Evolutionary conservation across 148 eudicot species (phyloP).

Genomic region (Heliosperma pusillum): DNA sequence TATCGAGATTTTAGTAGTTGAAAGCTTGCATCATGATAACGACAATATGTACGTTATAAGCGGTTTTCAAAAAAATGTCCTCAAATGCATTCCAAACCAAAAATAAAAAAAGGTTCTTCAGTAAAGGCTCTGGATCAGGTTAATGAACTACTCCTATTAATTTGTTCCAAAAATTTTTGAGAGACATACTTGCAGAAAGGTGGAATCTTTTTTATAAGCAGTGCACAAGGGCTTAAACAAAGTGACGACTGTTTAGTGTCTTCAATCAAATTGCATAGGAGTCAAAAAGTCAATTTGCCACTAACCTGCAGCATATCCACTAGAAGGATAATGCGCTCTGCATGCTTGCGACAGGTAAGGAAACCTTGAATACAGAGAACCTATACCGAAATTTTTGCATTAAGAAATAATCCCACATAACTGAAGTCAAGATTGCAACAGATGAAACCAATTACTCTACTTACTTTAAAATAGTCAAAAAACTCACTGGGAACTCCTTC

Average conservation of each 20-base stretch:
- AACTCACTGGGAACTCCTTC: conserved; percentile 98
- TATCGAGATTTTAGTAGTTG: conserved; percentile 12
- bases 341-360: conserved; percentile 95
- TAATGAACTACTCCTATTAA: not conserved
- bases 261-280: not conserved
- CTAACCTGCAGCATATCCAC: conserved; percentile 99
- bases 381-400: conserved; percentile 39
- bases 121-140: not conserved
- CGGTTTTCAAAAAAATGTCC: not conserved
- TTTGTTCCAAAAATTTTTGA: not conserved
- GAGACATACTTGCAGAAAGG: not conserved
- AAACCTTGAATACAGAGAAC: conserved; percentile 99
- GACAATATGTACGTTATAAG: not conserved
- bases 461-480: conserved; percentile 93
- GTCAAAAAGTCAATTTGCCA: not conserved
- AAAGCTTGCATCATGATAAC: not conserved
- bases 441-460: not conserved
- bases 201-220: not conserved
- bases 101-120: not conserved
- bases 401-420: not conserved
- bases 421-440: conserved; percentile 10
- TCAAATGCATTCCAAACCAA: not conserved
- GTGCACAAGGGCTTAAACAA: not conserved
- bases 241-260: not conserved
- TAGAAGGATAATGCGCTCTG: conserved; percentile 97